Evolutionary conservation across 371 early-diverging fungal species (phyloP).

Genomic region (Mortierella sp.): DNA sequence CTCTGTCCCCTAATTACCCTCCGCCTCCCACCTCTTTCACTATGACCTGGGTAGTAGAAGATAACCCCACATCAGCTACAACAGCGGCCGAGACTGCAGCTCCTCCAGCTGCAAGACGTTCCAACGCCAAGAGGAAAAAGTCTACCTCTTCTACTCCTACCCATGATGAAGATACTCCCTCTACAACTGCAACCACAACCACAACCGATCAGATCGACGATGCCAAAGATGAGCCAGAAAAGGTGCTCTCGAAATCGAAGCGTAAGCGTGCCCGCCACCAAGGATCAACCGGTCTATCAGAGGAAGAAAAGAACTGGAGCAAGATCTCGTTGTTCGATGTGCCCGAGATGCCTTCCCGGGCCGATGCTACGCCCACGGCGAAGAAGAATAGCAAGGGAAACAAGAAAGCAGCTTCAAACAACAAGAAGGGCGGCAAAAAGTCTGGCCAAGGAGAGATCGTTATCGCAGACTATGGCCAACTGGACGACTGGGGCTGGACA

Average conservation of each 20-base stretch:
- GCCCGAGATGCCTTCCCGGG: conserved; percentile 17
- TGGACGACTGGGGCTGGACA: conserved; percentile 74
- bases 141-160: not conserved
- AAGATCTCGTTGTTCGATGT: conserved; percentile 39
- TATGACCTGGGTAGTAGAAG: conserved; percentile 49
- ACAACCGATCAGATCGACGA: conserved; percentile 8
- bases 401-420: conserved; percentile 21
- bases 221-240: conserved; percentile 7
- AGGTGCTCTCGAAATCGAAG: conserved; percentile 44
- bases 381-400: conserved; percentile 9
- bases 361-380: conserved; percentile 7
- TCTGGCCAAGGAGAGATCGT: conserved; percentile 20
- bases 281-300: conserved; percentile 24
- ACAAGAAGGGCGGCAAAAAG: conserved; percentile 26
- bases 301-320: conserved; percentile 52
- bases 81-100: not conserved
- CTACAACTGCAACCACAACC: not conserved
- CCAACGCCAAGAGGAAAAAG: conserved; percentile 50
- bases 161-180: conserved; percentile 1
- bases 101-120: conserved; percentile 21
- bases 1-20: too few species aligned
- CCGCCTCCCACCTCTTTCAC: not conserved
- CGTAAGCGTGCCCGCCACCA: conserved; percentile 52
- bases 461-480: conserved; percentile 32
- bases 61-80: conserved; percentile 14